Conservation (phyloP, 2,329 filamentous ascomycete species). For the Arthrobotrys iridis region DNA sequence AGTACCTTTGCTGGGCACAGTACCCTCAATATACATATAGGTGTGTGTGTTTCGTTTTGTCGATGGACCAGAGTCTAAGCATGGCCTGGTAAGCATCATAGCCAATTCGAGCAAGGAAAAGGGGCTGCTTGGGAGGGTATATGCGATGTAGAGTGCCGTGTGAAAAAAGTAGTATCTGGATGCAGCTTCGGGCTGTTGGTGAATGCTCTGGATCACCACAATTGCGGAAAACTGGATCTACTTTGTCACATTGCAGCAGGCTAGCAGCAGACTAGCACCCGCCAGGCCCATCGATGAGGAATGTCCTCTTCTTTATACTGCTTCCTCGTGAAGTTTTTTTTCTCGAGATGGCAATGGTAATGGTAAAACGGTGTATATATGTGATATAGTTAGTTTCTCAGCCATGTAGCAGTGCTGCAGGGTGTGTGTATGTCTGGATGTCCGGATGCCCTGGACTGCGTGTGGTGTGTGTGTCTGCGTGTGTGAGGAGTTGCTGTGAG, state of each 20-base stretch:
- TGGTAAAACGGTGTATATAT: background rate
- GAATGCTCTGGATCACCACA: conserved; percentile 20
- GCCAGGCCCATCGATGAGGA: conserved; percentile 33
- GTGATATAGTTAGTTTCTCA: background rate
- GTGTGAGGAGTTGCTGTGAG: background rate
- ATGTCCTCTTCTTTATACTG: conserved; percentile 3
- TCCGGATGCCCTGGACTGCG: background rate
- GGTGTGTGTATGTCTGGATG: background rate
- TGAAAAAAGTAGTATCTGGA: conserved; percentile 47
- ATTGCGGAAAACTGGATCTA: conserved; percentile 23
- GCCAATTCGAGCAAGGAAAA: conserved; percentile 28
- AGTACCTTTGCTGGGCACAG: background rate
- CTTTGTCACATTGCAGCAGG: conserved; percentile 9
- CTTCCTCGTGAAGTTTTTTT: background rate
- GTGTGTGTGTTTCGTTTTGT: background rate
- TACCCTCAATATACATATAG: background rate
- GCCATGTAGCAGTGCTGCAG: background rate
- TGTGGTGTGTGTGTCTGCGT: background rate
- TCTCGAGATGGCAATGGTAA: background rate
- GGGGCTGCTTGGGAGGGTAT: conserved; percentile 23
- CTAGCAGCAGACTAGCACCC: conserved; percentile 11
- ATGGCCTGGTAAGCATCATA: background rate
- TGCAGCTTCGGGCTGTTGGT: conserved; percentile 15
- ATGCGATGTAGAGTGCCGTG: conserved; percentile 29
- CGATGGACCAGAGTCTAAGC: too few species aligned